phyloP scores from a whole-genome alignment of 345 rosid species.

The Orychophragmus violaceus region DNA sequence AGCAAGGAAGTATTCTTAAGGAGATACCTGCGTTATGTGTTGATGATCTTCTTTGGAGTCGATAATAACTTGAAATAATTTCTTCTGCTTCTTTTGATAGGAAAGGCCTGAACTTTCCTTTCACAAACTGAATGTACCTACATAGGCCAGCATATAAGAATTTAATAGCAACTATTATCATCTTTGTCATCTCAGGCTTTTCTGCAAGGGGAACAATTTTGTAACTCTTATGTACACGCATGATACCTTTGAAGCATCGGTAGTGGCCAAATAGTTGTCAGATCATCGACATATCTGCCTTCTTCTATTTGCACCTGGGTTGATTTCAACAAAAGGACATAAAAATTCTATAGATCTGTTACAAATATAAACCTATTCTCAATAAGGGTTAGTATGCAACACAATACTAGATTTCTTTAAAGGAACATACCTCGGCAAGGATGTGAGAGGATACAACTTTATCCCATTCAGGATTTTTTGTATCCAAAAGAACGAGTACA shows the following conservation, averaged over 20 bases:
- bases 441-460: slow-evolving; percentile 96
- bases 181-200: not conserved
- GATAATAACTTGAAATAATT: slow-evolving; percentile 84
- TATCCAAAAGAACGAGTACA: slow-evolving; percentile 86
- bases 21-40: slow-evolving; percentile 75
- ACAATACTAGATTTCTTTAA: not conserved
- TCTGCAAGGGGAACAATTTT: not conserved
- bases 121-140: slow-evolving; percentile 84
- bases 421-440: slow-evolving; percentile 62
- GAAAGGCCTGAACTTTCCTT: slow-evolving; percentile 67
- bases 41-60: slow-evolving; percentile 94
- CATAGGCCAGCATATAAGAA: not conserved
- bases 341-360: not conserved
- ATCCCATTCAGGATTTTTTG: slow-evolving; percentile 99
- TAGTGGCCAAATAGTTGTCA: slow-evolving; percentile 59
- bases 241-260: slow-evolving; percentile 72
- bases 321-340: slow-evolving; percentile 13
- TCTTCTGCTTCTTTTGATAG: slow-evolving; percentile 85
- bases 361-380: not conserved
- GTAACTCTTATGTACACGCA: not conserved
- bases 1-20: not conserved
- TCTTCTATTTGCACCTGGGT: slow-evolving; percentile 47
- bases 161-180: not conserved
- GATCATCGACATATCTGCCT: slow-evolving; percentile 41
- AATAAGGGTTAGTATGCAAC: not conserved